Base-by-base conservation (phyloP, 306 rosid genomes). In the Ormosia emarginata region DNA sequence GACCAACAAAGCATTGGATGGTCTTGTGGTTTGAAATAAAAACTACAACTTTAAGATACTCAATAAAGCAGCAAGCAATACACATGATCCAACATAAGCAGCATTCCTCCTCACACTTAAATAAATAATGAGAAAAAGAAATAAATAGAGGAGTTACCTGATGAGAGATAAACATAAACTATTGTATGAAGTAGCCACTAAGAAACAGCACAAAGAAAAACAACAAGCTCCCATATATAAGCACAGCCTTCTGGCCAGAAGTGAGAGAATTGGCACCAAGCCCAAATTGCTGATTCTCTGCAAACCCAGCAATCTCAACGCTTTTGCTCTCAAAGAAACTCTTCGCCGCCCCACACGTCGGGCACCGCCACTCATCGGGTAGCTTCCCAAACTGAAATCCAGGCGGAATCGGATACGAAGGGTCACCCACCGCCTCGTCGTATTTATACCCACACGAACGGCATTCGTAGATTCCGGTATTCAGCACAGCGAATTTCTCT, bases 241-340 rank as follows among this genome's bases (percentile, higher is more conserved):
- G 92, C 41, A 95, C 3, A 71, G 94, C 84, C 85, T 95, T 95
- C 94, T 95, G 98, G 0, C 92, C 98, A 18, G 98, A 90, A 71
- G 99, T 93, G 44, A 95, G 84, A 0, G 98, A 39, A 57, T 95
- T 95, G 0, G 96, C 99, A 49, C 99, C 99, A 5, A 95, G 74
- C 33, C 99, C 99, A 79, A 82, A 95, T 65, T 95, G 98, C 84
- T 95, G 99, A 71, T 95, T 95, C 98, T 96, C 70, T 0, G 97
- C 99, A 73, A 93, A 92, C 43, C 98, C 98, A 12, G 98, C 98
- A 14, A 96, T 93, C 76, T 96, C 94, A 76, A 93, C 98, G 64
- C 98, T 96, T 75, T 96, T 95, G 15, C 96, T 93, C 81, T 81
- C 88, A 30, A 93, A 96, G 91, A 96, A 96, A 57, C 92, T 87